Percentiles rank a stretch among this genome's conserved stretches.
Evolutionary conservation across 495 filamentous ascomycete species (phyloP).

Genomic region (Schizothecium vesticola): DNA sequence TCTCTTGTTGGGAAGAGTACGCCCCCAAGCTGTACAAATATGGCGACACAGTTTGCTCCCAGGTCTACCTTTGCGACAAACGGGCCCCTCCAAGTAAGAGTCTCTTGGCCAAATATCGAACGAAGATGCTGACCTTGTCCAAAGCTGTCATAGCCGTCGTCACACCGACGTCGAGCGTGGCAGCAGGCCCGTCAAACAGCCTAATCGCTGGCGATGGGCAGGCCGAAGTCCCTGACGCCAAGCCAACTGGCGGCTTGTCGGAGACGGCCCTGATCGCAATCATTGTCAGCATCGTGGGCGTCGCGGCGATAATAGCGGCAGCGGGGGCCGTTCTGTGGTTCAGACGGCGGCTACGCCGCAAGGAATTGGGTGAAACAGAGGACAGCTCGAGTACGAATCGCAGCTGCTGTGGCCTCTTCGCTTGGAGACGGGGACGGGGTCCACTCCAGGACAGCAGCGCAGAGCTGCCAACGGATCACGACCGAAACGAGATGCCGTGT

Average conservation of each 20-base stretch:
- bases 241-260: slow-evolving; percentile 6
- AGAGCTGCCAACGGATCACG: background rate
- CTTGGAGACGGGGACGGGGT: background rate
- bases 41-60: slow-evolving; percentile 24
- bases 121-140: background rate
- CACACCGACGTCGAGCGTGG: background rate
- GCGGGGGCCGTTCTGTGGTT: slow-evolving; percentile 7
- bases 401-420: background rate
- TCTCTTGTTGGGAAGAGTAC: slow-evolving; percentile 34
- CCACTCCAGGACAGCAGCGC: background rate
- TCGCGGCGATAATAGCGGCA: slow-evolving; percentile 16
- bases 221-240: background rate
- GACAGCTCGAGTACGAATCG: background rate
- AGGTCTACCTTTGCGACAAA: slow-evolving; percentile 36
- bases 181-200: background rate
- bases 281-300: slow-evolving; percentile 24
- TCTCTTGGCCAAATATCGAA: background rate
- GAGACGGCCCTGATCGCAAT: slow-evolving; percentile 23
- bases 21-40: slow-evolving; percentile 26
- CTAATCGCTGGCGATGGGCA: background rate
- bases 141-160: background rate
- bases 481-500: background rate
- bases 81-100: slow-evolving; percentile 20
- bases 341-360: slow-evolving; percentile 16
- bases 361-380: background rate